Evolutionary conservation across 1,139 yeast species (phyloP).

Genomic region (Pichia cactophila): DNA sequence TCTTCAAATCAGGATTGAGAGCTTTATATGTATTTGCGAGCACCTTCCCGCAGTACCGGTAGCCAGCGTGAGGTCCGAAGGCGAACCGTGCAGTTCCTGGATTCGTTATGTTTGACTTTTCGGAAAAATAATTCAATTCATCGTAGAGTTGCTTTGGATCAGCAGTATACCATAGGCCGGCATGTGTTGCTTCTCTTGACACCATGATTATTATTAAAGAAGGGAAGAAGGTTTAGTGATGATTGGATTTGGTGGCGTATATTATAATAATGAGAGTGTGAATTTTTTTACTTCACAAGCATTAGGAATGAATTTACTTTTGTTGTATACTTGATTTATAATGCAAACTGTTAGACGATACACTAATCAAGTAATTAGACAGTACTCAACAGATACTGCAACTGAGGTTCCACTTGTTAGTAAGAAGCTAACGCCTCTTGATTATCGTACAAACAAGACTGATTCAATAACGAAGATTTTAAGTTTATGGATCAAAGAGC

Average conservation of each 20-base stretch:
- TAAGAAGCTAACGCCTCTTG: neutral
- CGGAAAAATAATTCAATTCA: constrained; percentile 41
- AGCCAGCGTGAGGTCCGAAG: constrained; percentile 83
- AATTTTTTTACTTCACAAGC: neutral
- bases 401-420: neutral
- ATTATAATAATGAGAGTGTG: neutral
- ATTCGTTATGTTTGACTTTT: constrained; percentile 10
- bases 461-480: constrained; percentile 1
- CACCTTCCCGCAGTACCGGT: constrained; percentile 68
- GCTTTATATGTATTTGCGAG: constrained; percentile 71
- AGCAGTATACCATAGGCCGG: constrained; percentile 81
- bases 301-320: too few species aligned
- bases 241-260: neutral
- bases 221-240: neutral
- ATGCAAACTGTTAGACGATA: neutral
- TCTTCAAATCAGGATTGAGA: constrained; percentile 54
- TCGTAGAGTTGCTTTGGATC: constrained; percentile 35
- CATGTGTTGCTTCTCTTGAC: constrained; percentile 55
- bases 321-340: too few species aligned
- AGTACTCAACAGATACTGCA: neutral
- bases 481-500: constrained; percentile 1
- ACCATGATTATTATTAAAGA: neutral
- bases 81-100: constrained; percentile 44
- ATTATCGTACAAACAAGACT: neutral
- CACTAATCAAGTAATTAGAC: neutral